These are phyloP conservation scores for Blastobotrys ciferrii DNA, from an alignment of 1,139 yeast species.

Conservation along the genomic window DNA sequence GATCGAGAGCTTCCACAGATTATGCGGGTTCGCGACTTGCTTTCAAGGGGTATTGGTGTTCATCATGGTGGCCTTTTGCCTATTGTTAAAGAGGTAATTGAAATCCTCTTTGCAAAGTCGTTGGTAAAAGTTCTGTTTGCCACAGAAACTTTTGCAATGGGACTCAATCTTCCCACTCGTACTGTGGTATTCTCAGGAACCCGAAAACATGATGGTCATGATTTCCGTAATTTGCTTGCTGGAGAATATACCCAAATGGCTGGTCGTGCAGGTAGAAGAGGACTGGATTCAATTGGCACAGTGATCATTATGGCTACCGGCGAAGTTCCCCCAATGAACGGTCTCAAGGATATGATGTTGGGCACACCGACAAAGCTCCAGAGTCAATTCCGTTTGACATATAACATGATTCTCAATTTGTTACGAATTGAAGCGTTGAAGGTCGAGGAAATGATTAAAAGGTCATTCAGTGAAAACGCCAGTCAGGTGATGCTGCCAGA, in stretches of 20 bases:
- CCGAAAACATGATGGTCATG: slow-evolving; percentile 86
- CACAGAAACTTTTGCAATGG: slow-evolving; percentile 98
- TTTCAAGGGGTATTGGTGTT: slow-evolving; percentile 90
- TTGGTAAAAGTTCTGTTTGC: slow-evolving; percentile 90
- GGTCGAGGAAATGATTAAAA: slow-evolving; percentile 96
- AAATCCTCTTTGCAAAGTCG: slow-evolving; percentile 81
- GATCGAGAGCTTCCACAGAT: slow-evolving; percentile 94
- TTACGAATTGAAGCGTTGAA: slow-evolving; percentile 88
- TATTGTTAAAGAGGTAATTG: slow-evolving; percentile 92
- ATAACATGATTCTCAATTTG: slow-evolving; percentile 90
- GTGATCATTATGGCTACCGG: slow-evolving; percentile 90
- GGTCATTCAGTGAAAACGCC: slow-evolving; percentile 89
- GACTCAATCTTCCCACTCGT: slow-evolving; percentile 92
- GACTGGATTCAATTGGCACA: slow-evolving; percentile 88
- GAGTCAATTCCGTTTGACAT: slow-evolving; percentile 90
- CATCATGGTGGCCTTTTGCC: slow-evolving; percentile 98
- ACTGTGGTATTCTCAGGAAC: slow-evolving; percentile 88
- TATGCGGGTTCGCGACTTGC: slow-evolving; percentile 70
- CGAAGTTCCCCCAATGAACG: slow-evolving; percentile 54
- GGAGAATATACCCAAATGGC: slow-evolving; percentile 99
- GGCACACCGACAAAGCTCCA: slow-evolving; percentile 87
- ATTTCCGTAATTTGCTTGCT: slow-evolving; percentile 76
- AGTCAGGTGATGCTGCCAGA: slow-evolving; percentile 85
- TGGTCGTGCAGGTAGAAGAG: slow-evolving; percentile 98
- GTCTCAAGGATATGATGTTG: slow-evolving; percentile 73